Evolutionary conservation across 176 grass and related monocot genomes (phyloP).

Genomic region (Dendrocalamus sinicus): DNA sequence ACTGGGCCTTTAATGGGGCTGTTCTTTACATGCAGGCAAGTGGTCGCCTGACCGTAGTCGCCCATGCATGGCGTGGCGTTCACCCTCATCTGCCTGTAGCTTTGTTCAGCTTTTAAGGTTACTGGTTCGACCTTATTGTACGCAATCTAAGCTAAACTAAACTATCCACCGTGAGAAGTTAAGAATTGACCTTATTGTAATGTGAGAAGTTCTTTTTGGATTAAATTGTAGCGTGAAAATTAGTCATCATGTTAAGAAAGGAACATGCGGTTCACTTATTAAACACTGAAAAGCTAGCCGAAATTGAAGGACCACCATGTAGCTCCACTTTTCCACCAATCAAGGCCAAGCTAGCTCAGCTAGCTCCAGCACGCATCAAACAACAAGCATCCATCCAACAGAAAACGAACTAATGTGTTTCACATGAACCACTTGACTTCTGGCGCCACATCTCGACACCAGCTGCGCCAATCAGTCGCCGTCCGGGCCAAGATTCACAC

Average conservation of each 20-base stretch:
- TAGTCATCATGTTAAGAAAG: neutral
- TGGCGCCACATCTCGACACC: neutral
- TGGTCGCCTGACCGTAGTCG: neutral
- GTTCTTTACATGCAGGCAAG: neutral
- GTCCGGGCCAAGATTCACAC: neutral
- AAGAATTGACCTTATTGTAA: neutral
- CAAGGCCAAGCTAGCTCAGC: neutral
- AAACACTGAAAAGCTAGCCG: neutral
- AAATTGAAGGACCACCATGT: neutral
- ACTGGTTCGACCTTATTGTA: too few relatives aligned
- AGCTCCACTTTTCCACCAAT: neutral
- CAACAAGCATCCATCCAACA: neutral
- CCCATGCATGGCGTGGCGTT: neutral
- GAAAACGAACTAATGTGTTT: neutral
- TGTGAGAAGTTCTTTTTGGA: neutral
- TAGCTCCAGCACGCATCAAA: neutral
- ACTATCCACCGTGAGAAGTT: too few relatives aligned
- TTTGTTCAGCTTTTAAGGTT: neutral
- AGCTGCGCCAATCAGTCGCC: neutral
- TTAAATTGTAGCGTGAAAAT: neutral
- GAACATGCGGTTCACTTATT: neutral
- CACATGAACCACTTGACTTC: neutral
- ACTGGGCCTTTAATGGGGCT: neutral
- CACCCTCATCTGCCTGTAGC: neutral
- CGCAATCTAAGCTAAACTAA: too few relatives aligned